Conservation (phyloP, 2,329 filamentous ascomycete genomes). For the Trichoderma sp. region DNA sequence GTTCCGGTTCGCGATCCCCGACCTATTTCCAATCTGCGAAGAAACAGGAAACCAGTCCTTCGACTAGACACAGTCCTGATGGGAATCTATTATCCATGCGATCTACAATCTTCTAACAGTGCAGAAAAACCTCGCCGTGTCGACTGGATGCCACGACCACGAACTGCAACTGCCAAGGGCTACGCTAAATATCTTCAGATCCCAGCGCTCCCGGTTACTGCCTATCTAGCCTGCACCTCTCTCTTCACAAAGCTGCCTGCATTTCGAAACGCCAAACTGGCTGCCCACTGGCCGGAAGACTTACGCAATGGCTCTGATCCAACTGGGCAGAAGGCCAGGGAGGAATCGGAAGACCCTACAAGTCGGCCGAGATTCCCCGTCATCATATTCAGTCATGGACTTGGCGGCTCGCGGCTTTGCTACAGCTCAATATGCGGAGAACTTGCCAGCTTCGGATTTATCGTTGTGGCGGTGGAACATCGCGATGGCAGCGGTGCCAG, state of each 20-base stretch:
- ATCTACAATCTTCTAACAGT: constrained; percentile 34
- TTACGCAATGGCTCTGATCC: constrained; percentile 35
- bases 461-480: constrained; percentile 64
- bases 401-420: constrained; percentile 60
- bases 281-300: constrained; percentile 50
- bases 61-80: constrained; percentile 57
- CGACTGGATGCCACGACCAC: constrained; percentile 60
- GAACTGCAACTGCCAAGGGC: constrained; percentile 53
- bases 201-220: constrained; percentile 46
- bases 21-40: constrained; percentile 40
- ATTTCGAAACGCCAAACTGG: constrained; percentile 57
- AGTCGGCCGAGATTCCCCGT: constrained; percentile 53
- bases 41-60: constrained; percentile 38
- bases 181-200: constrained; percentile 61
- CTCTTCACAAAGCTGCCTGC: constrained; percentile 65
- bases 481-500: constrained; percentile 61
- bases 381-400: constrained; percentile 63
- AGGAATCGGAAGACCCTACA: not conserved
- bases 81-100: constrained; percentile 62
- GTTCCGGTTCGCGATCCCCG: constrained; percentile 49
- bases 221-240: constrained; percentile 53
- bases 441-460: constrained; percentile 62
- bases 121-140: constrained; percentile 47
- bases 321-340: constrained; percentile 32
- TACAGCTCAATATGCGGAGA: constrained; percentile 63